Evolutionary conservation across 1,284 basidiomycete species (phyloP).

Genomic region (Trichosporon ovoides): DNA sequence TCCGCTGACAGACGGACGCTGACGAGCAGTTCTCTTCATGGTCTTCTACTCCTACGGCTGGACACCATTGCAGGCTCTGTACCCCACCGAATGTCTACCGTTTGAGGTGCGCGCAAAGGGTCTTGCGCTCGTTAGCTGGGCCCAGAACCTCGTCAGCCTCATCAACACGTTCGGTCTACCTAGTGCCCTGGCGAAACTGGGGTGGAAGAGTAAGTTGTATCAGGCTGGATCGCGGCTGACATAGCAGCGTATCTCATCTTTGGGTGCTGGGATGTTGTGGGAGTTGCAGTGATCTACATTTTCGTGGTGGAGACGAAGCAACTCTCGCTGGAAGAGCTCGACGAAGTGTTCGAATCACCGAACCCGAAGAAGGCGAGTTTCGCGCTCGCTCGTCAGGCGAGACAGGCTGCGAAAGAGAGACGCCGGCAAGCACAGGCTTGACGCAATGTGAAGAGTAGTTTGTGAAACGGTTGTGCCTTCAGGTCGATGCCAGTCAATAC

Average conservation of each 20-base stretch:
- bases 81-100: constrained; percentile 55
- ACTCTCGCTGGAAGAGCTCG: constrained; percentile 56
- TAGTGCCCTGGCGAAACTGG: constrained; percentile 24
- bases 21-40: constrained; percentile 10
- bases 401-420: constrained; percentile 15
- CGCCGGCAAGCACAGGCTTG: background rate
- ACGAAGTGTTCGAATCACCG: constrained; percentile 53
- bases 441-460: no score
- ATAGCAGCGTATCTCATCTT: constrained; percentile 55
- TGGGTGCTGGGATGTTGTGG: constrained; percentile 56
- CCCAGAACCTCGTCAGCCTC: constrained; percentile 21
- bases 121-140: constrained; percentile 29
- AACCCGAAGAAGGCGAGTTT: constrained; percentile 53
- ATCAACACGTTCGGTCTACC: constrained; percentile 41
- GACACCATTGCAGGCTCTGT: constrained; percentile 58
- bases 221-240: constrained; percentile 44
- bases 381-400: constrained; percentile 20
- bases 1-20: background rate
- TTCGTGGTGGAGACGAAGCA: constrained; percentile 54
- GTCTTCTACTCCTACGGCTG: constrained; percentile 53
- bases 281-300: constrained; percentile 57
- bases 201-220: constrained; percentile 31
- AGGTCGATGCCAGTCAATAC: no score
- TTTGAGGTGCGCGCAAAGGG: constrained; percentile 57
- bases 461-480: no score